A percentile compares a stretch with the other conserved stretches of the same genome.
phyloP scores from a whole-genome alignment of 495 filamentous ascomycete genomes.

The Sabuloglossum arenarium region DNA sequence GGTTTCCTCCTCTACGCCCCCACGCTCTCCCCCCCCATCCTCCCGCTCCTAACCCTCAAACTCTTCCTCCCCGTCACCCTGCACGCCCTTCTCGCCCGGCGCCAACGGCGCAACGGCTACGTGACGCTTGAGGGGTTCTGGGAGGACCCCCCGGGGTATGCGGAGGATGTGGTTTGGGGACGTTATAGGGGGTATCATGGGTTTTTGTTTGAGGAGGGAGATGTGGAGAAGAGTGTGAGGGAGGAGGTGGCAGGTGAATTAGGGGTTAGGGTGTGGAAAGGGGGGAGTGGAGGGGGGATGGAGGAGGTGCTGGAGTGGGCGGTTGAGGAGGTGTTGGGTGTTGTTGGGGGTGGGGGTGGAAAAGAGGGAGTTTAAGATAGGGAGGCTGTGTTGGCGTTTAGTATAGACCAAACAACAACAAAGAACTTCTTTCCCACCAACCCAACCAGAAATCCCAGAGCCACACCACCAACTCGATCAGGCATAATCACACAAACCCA shows the following conservation, averaged over 20 bases:
- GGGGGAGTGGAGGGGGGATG: neutral
- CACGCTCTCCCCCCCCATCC: constrained; percentile 18
- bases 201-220: constrained; percentile 35
- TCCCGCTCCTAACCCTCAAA: constrained; percentile 42
- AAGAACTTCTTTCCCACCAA: too few relatives aligned
- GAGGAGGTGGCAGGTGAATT: neutral
- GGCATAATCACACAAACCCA: too few relatives aligned
- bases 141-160: constrained; percentile 83
- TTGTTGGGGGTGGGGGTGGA: neutral
- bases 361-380: too few relatives aligned
- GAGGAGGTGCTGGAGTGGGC: neutral
- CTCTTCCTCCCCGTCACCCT: constrained; percentile 51
- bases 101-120: constrained; percentile 62
- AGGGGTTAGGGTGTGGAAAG: neutral
- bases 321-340: neutral
- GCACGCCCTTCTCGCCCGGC: constrained; percentile 34
- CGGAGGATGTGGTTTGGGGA: constrained; percentile 89
- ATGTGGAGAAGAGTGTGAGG: neutral
- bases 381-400: too few relatives aligned
- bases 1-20: constrained; percentile 61
- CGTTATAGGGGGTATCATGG: constrained; percentile 63
- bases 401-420: too few relatives aligned
- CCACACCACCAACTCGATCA: too few relatives aligned
- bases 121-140: constrained; percentile 83
- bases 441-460: too few relatives aligned